Evolutionary conservation across 2,329 filamentous ascomycete species (phyloP), one percentile per base, ranked within the genome.

Genomic region (Pseudocercospora vitis): DNA sequence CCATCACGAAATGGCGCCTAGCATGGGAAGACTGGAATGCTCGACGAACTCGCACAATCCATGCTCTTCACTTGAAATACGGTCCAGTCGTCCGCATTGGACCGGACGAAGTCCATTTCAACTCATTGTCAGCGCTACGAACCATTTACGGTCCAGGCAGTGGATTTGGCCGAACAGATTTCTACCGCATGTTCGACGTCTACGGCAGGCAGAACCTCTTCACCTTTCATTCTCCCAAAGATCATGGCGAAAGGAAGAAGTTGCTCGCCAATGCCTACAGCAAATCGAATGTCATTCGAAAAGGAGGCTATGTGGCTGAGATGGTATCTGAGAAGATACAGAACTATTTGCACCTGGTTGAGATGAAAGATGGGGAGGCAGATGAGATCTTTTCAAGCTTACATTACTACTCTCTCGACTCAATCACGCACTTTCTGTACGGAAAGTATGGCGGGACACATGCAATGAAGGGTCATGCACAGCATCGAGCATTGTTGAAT

Each of bases 131-230:
- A 0, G 80, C 79, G 0, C 56, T 81, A 31, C 72, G 74, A n/a
- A 74, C 73, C 0, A 81, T 82, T 18, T 82, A 83, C 63, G 78
- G 79, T 7, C 74, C 79, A 1, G 79, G 80, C 1, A 77, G 72
- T 40, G 73, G 73, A 0, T 82, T 77, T 51, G 78, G 76, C 33
- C 66, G 78, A 32, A 79, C 78, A 0, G 42, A 48, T 1, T 82
- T 81, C 59, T 82, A 82, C 51, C 72, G 74, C 39, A 81, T 82
- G 76, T 82, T 82, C 53, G 78, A 81, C 57, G 76, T 74, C 0
- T 81, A 80, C 46, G 78, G 77, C 0, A 69, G 70, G 7, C 74
- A 74, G 62, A 81, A 81, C 49, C 60, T 82, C 2, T 82, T 82
- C 61, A 79, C 77, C 0, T 81, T 82, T 55, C 66, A 68, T 5